Conservation (phyloP, 345 rosid genomes). For the Corymbia maculata region DNA sequence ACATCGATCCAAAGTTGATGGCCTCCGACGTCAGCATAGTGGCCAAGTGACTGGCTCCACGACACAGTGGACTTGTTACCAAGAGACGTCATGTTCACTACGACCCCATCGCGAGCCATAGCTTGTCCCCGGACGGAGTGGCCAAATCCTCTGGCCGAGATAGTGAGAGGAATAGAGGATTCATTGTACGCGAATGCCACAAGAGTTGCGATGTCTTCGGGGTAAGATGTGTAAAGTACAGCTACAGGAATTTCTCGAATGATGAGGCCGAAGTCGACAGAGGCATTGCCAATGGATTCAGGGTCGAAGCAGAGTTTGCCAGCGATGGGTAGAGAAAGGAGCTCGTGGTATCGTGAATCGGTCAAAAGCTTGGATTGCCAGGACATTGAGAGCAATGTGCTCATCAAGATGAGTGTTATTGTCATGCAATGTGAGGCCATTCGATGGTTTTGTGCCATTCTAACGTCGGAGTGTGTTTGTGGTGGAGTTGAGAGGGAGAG, state of each 20-base stretch:
- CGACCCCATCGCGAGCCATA: constrained; percentile 26
- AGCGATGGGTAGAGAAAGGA: neutral
- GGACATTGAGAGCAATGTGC: neutral
- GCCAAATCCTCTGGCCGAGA: constrained; percentile 35
- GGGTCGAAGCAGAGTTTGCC: constrained; percentile 8
- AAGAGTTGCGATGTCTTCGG: constrained; percentile 17
- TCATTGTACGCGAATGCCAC: constrained; percentile 12
- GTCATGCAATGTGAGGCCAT: neutral
- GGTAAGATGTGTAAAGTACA: constrained; percentile 21
- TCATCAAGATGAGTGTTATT: neutral
- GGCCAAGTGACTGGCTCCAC: neutral
- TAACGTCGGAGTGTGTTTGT: neutral
- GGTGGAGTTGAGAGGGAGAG: neutral
- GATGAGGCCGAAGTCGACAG: constrained; percentile 29
- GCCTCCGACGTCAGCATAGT: constrained; percentile 34
- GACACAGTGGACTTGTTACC: neutral
- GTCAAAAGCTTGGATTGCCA: neutral
- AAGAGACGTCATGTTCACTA: constrained; percentile 28
- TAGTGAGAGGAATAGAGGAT: neutral
- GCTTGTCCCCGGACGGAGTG: constrained; percentile 43
- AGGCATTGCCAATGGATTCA: constrained; percentile 12
- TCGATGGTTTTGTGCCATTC: neutral
- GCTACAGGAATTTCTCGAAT: constrained; percentile 16
- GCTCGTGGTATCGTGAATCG: neutral
- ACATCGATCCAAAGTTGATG: constrained; percentile 40